Evolutionary conservation across 805 yeast species (phyloP).

Genomic region (Wickerhamiella allomyrinae): DNA sequence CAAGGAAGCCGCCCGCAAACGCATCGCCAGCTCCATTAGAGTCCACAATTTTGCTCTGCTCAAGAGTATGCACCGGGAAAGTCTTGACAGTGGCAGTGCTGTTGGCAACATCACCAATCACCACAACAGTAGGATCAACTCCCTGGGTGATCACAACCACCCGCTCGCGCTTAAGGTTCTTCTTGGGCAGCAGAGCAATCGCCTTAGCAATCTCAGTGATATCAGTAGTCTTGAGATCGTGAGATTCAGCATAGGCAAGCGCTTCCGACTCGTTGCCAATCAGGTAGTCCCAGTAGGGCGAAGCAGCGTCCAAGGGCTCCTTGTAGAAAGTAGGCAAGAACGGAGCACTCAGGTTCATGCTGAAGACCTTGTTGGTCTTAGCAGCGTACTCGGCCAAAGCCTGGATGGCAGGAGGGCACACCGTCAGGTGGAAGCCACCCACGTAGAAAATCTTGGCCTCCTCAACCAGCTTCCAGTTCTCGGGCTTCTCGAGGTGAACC

Average conservation of each 20-base stretch:
- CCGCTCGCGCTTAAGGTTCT: constrained; percentile 53
- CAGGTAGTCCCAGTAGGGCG: constrained; percentile 81
- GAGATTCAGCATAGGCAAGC: constrained; percentile 80
- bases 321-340: constrained; percentile 93
- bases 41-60: constrained; percentile 56
- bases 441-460: constrained; percentile 72
- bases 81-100: constrained; percentile 34
- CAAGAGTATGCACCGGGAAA: constrained; percentile 62
- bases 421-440: constrained; percentile 99
- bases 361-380: constrained; percentile 58
- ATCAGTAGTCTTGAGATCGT: constrained; percentile 47
- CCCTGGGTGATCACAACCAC: constrained; percentile 93
- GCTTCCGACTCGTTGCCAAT: constrained; percentile 98
- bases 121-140: constrained; percentile 75
- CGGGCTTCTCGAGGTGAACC: constrained; percentile 72
- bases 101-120: constrained; percentile 34
- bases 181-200: constrained; percentile 69
- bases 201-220: constrained; percentile 65
- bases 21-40: constrained; percentile 99
- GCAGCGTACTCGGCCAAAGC: constrained; percentile 89
- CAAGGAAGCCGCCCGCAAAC: constrained; percentile 90
- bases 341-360: constrained; percentile 88
- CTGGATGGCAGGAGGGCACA: constrained; percentile 85
- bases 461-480: constrained; percentile 79
- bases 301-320: constrained; percentile 63